Evolutionary conservation across 495 filamentous ascomycete species (phyloP), one percentile per base, ranked within the genome.

Genomic region (Annulohypoxylon bovei): DNA sequence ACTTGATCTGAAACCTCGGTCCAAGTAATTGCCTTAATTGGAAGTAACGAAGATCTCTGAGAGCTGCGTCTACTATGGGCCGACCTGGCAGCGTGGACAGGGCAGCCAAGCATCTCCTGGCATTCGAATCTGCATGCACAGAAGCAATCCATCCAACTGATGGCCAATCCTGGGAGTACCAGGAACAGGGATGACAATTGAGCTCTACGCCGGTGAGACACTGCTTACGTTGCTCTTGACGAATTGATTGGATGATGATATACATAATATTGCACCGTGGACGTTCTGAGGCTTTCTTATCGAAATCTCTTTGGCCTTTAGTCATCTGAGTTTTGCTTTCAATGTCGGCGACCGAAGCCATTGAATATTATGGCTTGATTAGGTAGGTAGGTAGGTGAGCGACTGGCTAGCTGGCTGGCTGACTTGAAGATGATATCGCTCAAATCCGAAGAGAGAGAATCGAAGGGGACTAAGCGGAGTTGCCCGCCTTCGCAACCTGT

Each of bases 221-320:
- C 47, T 14, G 27, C 44, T 63, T 54, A 46, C 37, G 37, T 14
- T 4, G 47, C 30, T 35, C 9, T 33, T 14, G 16, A 33, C 28
- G n/a, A 64, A 22, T 4, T 55, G 49, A 62, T 68, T 68, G 58
- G 65, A 32, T 42, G 50, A 62, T 50, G 49, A 49, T 40, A 57
- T 57, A 37, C 50, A 57, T 57, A 37, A 57, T 40, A 55, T 20
- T 47, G 27, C 46, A 9, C n/a, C n/a, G n/a, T n/a, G n/a, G n/a
- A n/a, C 8, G 20, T 63, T 1, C 11, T 47, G 32, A 64, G 37
- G 49, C 35, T 37, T 65, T 53, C 20, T 50, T 42, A 65, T 63
- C 50, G n/a, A 14, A 63, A 52, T 18, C 27, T 22, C n/a, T 18
- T 42, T 49, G 39, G 12, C 20, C 27, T 23, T 18, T 67, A 30